Percentiles rank a stretch among this genome's conserved stretches.
These are phyloP conservation scores for Aspergillus sp. DNA, from an alignment of 2,329 filamentous ascomycete species.

Conservation along the genomic window DNA sequence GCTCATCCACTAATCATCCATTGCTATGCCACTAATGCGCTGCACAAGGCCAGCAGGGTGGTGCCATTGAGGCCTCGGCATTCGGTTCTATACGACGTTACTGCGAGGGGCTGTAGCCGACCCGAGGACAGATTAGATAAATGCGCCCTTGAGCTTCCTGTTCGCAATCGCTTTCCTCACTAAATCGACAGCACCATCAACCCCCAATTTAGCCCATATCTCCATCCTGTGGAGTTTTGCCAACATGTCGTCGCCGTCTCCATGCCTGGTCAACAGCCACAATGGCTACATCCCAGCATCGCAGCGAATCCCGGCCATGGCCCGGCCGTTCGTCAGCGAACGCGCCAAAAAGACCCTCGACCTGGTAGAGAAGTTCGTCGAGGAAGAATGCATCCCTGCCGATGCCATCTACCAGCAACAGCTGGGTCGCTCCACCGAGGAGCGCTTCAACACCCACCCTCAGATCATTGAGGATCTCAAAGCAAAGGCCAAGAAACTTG, in stretches of 20 bases:
- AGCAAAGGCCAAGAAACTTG: slow-evolving; percentile 74
- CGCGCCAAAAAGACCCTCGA: slow-evolving; percentile 81
- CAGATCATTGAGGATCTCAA: slow-evolving; percentile 86
- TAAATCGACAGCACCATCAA: too few relatives aligned
- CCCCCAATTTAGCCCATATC: too few relatives aligned
- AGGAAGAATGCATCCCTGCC: slow-evolving; percentile 89
- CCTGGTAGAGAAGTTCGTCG: slow-evolving; percentile 88
- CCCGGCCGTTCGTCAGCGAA: slow-evolving; percentile 71
- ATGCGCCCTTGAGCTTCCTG: too few relatives aligned
- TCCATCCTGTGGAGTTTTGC: too few relatives aligned
- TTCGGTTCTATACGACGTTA: too few relatives aligned
- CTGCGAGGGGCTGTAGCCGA: too few relatives aligned
- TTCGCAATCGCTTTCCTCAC: too few relatives aligned
- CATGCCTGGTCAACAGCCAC: background rate
- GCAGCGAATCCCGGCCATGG: slow-evolving; percentile 56
- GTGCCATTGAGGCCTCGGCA: too few relatives aligned
- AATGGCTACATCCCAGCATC: background rate
- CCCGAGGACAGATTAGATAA: too few relatives aligned
- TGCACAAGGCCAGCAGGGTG: too few relatives aligned
- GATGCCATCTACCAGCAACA: slow-evolving; percentile 79
- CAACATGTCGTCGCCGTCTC: background rate
- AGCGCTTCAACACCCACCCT: slow-evolving; percentile 79
- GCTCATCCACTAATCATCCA: too few relatives aligned
- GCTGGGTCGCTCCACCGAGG: slow-evolving; percentile 66
- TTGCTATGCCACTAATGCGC: too few relatives aligned